Percentiles rank a stretch among this genome's conserved stretches.
These are phyloP conservation scores for Coemansia sp. DNA, from an alignment of 192 early-diverging fungal species.

Conservation along the genomic window DNA sequence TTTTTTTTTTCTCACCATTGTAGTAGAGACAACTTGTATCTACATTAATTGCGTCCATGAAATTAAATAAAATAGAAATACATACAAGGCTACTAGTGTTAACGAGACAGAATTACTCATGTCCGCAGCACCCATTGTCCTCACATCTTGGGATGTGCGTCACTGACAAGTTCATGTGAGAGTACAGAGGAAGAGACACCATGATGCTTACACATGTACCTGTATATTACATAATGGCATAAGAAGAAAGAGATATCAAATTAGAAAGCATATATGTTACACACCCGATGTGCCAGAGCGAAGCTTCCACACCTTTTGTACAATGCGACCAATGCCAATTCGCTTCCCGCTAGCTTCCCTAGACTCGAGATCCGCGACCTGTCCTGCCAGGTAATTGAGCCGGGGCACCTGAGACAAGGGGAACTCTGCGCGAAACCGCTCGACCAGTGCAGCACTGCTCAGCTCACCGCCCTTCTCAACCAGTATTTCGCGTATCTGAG, in stretches of 20 bases:
- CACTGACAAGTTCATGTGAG: not conserved
- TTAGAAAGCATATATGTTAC: not conserved
- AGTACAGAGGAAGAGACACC: not conserved
- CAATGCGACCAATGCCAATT: slow-evolving; percentile 47
- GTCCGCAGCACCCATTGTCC: slow-evolving; percentile 2
- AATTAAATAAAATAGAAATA: slow-evolving; percentile 10
- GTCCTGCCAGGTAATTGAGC: slow-evolving; percentile 28
- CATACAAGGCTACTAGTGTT: not conserved
- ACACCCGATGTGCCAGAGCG: not conserved
- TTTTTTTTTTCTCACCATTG: slow-evolving; percentile 11
- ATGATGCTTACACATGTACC: not conserved
- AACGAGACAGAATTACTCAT: not conserved
- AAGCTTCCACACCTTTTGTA: slow-evolving; percentile 51
- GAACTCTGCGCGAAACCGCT: slow-evolving; percentile 25
- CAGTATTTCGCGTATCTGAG: slow-evolving; percentile 25
- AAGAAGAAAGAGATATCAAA: not conserved
- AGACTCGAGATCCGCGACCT: slow-evolving; percentile 37
- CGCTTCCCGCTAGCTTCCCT: slow-evolving; percentile 14
- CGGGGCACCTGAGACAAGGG: slow-evolving; percentile 21
- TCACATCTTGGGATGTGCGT: not conserved
- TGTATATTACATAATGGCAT: slow-evolving; percentile 6
- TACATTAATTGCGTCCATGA: slow-evolving; percentile 6
- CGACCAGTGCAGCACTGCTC: slow-evolving; percentile 27
- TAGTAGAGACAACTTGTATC: not conserved
- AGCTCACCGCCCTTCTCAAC: slow-evolving; percentile 33